A percentile compares a stretch with the other conserved stretches of the same genome.
Evolutionary conservation across 106 monocot species (phyloP).

Genomic region (Dioscorea alata): DNA sequence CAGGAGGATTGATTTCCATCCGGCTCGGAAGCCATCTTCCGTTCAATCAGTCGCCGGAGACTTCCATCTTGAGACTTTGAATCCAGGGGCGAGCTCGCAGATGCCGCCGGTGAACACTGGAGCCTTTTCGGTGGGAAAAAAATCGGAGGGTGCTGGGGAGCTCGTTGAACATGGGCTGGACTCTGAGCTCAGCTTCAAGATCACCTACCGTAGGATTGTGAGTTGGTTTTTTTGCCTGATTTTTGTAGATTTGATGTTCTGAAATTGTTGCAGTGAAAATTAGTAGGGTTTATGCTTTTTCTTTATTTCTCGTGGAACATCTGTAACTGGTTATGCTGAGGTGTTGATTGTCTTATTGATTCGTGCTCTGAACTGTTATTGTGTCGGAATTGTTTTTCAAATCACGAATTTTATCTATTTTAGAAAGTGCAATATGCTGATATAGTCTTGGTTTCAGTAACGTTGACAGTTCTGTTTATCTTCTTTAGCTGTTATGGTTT

Average conservation of each 20-base stretch:
- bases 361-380: too few species aligned
- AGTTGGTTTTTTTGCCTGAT: constrained; percentile 20
- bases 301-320: neutral
- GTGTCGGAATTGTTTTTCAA: too few species aligned
- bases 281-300: neutral
- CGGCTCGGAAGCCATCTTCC: constrained; percentile 36
- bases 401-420: too few species aligned
- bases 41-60: constrained; percentile 12
- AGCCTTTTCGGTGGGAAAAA: constrained; percentile 15
- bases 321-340: neutral
- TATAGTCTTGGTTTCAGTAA: too few species aligned
- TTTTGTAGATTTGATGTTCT: neutral
- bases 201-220: constrained; percentile 82
- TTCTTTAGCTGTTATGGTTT: neutral
- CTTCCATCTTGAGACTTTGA: constrained; percentile 62
- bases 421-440: too few species aligned
- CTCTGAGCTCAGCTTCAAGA: constrained; percentile 68
- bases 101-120: neutral
- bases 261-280: neutral
- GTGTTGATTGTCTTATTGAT: neutral
- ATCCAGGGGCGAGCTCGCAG: constrained; percentile 19
- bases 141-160: constrained; percentile 27
- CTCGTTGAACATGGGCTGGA: constrained; percentile 49
- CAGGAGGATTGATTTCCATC: constrained; percentile 66
- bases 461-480: too few species aligned